These are phyloP conservation scores for Scutellaria barbata DNA, from an alignment of 257 asterid genomes.

Conservation along the genomic window DNA sequence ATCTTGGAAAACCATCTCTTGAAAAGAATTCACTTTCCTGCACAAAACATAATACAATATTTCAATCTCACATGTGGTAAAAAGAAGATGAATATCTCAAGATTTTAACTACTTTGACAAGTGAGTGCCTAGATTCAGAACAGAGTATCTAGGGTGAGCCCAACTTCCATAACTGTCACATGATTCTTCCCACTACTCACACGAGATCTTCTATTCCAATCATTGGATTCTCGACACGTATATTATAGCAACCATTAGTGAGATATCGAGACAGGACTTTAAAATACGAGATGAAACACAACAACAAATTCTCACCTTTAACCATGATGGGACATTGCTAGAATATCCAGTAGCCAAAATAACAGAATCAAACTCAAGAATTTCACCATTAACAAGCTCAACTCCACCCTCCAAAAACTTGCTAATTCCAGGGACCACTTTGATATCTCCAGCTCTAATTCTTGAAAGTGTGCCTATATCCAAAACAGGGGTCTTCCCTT, in stretches of 20 bases:
- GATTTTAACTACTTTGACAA: no score
- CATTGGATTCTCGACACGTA: no score
- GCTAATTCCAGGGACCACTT: constrained; percentile 77
- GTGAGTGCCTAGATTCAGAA: constrained; percentile 35
- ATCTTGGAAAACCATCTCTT: constrained; percentile 69
- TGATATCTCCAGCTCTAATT: constrained; percentile 78
- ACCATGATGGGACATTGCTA: constrained; percentile 96
- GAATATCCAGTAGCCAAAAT: constrained; percentile 88
- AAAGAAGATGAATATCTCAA: no score
- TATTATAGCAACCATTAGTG: no score
- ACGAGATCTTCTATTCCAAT: no score
- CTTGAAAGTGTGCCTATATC: constrained; percentile 78
- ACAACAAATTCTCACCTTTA: constrained; percentile 58
- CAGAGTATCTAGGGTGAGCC: constrained; percentile 42
- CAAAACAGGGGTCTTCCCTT: constrained; percentile 90
- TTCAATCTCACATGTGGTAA: background rate
- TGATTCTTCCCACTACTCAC: constrained; percentile 26
- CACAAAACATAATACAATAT: background rate
- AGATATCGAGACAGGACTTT: no score
- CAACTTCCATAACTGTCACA: constrained; percentile 49
- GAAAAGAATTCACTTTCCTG: constrained; percentile 80
- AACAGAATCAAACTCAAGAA: constrained; percentile 67
- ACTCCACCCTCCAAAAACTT: constrained; percentile 61
- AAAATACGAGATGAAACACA: background rate
- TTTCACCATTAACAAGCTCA: constrained; percentile 65